Percentiles rank a stretch among this genome's conserved stretches.
Evolutionary conservation across 768 basidiomycete genomes (phyloP).

Genomic region (Psilocybe tampanensis): DNA sequence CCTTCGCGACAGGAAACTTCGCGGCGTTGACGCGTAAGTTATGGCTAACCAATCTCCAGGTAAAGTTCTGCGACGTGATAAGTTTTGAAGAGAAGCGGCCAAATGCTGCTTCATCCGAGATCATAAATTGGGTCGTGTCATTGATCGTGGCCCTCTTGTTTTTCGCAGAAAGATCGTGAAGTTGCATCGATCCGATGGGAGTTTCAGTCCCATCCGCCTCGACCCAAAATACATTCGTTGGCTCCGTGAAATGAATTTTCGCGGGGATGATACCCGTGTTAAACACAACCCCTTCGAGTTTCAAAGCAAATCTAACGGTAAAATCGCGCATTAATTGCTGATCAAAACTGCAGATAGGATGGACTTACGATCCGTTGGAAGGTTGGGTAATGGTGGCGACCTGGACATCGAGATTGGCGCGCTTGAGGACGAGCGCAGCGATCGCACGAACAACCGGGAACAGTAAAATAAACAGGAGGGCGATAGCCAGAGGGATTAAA

Average conservation of each 20-base stretch:
- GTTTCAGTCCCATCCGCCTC: constrained; percentile 45
- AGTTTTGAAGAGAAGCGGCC: constrained; percentile 60
- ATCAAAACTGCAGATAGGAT: neutral
- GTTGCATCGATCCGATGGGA: constrained; percentile 54
- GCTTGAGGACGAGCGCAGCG: constrained; percentile 64
- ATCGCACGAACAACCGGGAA: constrained; percentile 72
- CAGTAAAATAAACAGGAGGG: constrained; percentile 64
- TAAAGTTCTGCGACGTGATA: constrained; percentile 70
- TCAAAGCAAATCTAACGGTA: constrained; percentile 48
- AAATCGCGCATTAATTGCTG: neutral
- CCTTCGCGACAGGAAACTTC: constrained; percentile 68
- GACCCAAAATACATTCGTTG: constrained; percentile 63
- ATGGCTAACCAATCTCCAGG: constrained; percentile 63
- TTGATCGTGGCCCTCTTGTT: constrained; percentile 63
- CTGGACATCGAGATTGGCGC: constrained; percentile 54
- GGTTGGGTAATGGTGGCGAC: constrained; percentile 53
- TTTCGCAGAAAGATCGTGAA: constrained; percentile 49
- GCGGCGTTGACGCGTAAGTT: constrained; percentile 63
- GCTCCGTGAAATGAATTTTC: constrained; percentile 59
- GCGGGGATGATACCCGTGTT: constrained; percentile 71
- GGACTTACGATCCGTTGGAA: constrained; percentile 56
- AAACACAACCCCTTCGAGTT: constrained; percentile 57
- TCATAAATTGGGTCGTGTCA: constrained; percentile 59
- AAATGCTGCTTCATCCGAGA: constrained; percentile 59
- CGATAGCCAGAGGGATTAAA: constrained; percentile 54